Evolutionary conservation across 495 filamentous ascomycete species (phyloP).

Genomic region (Lentithecium fluviatile): DNA sequence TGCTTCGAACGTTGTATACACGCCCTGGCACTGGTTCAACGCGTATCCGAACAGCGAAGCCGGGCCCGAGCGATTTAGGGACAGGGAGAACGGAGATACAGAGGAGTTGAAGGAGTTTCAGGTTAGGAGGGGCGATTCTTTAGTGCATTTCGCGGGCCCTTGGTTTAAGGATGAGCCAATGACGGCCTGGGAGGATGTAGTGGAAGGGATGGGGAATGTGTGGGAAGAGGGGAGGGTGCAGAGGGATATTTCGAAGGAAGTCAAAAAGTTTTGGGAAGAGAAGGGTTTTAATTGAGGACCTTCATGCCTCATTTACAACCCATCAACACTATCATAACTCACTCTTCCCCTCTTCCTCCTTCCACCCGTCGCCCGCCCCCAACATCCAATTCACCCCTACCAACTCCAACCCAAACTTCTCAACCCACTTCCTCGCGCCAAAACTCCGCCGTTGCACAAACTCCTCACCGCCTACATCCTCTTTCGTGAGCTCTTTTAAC

Average conservation of each 20-base stretch:
- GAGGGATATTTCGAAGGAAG: background rate
- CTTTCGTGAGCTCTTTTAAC: background rate
- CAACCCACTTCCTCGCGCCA: background rate
- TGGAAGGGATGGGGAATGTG: conserved; percentile 5
- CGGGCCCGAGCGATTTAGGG: background rate
- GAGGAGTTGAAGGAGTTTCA: conserved; percentile 36
- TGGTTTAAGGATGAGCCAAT: conserved; percentile 33
- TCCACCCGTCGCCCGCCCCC: conserved; percentile 10
- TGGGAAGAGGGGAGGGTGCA: conserved; percentile 5
- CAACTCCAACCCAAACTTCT: conserved; percentile 3
- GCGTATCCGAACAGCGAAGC: conserved; percentile 29
- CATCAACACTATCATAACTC: too few species aligned
- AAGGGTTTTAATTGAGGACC: background rate
- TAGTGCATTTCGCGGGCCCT: conserved; percentile 43
- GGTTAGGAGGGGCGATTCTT: conserved; percentile 38
- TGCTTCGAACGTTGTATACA: background rate
- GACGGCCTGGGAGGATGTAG: conserved; percentile 29
- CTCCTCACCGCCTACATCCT: conserved; percentile 9
- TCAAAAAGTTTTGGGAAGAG: background rate
- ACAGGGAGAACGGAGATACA: conserved; percentile 27
- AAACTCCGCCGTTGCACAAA: conserved; percentile 12
- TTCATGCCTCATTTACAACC: too few species aligned
- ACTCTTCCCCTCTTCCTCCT: background rate
- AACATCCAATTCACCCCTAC: conserved; percentile 11
- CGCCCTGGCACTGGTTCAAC: conserved; percentile 45